Base-by-base conservation (phyloP, 2,329 filamentous ascomycete genomes). In the Apiospora arundinis region DNA sequence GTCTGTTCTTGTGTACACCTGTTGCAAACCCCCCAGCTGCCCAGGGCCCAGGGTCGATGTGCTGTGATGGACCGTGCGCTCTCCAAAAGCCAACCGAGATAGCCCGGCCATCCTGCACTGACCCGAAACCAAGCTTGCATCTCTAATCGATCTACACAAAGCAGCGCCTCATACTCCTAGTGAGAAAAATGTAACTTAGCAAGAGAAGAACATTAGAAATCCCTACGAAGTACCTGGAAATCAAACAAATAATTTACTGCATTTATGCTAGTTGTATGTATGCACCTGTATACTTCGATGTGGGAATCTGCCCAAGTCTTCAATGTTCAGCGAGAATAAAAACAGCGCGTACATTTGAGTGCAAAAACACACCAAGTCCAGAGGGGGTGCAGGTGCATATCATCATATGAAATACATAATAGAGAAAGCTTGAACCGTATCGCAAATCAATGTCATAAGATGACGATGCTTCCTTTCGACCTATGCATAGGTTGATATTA, bases 61-160 rank as follows among this genome's bases (percentile, higher is more conserved):
- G 56, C 56, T 63, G 21, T 8, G 56, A 63, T 63, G 56, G 56
- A 40, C 56, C 56, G 56, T 63, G 56, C 56, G 32, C n/a, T 63
- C 56, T 14, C 32, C 32, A n/a, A 63, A 63, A 40, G 52, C 32
- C 56, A 63, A 63, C 56, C 32, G 56, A 63, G 28, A 18, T 40
- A 40, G 56, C 32, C 56, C 56, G 52, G 18, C 32, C 28, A 63
- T 40, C 56, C 56, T 40, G 32, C 32, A 23, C 56, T 63, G 56
- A 37, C 56, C 28, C 28, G 32, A 63, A 63, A 63, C 56, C 56
- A 28, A 63, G 32, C 56, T 40, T 63, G 56, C 56, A 63, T 63
- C 32, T 63, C 56, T 32, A 32, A 63, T 63, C 52, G 32, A 7
- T 18, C 56, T n/a, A 18, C 56, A n/a, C 28, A 8, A 18, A 56